Evolutionary conservation across 1,284 basidiomycete species (phyloP), one percentile per base, ranked within the genome.

Genomic region (Termitomyces sp.): DNA sequence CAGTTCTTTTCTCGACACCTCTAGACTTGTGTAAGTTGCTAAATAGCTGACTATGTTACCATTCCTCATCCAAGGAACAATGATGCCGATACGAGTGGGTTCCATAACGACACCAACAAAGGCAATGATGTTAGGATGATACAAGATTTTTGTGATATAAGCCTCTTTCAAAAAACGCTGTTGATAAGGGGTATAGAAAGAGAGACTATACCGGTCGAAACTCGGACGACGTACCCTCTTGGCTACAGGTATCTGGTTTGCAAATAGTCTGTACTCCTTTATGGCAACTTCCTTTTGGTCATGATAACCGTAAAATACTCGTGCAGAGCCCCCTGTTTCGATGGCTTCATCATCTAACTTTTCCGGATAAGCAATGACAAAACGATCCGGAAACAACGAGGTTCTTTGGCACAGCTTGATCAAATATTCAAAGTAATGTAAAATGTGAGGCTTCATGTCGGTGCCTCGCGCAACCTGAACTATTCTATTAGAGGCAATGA

Each of bases 41-140:
- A 53, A 3, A 41, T 49, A 55, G 9, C 19, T 44, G 5, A 46
- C n/a, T 30, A 56, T 52, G 26, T 58, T 42, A 6, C 57, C 57
- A 21, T 58, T 51, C 13, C 40, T 43, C 57, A 58, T 58, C 57
- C 57, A 58, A 24, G 57, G 57, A 21, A 46, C 12, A 39, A 58
- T 6, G 19, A 60, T 58, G 28, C 56, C 41, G n/a, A 60, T 28
- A 5, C 56, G 34, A n/a, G 10, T 28, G 2, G 46, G 43, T 40
- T 60, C 58, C 42, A 51, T 45, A 33, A 60, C 44, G 24, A 55
- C 44, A n/a, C 58, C 58, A 19, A 55, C 43, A 33, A 60, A 60
- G 5, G 56, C 41, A 9, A 60, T 48, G 44, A 60, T 52, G 21
- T 58, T 55, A 12, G 58, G 56, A 51, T 60, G 58, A 26, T 45